Evolutionary conservation across 2,329 filamentous ascomycete genomes (phyloP).

Genomic region (Diaporthe sp.): DNA sequence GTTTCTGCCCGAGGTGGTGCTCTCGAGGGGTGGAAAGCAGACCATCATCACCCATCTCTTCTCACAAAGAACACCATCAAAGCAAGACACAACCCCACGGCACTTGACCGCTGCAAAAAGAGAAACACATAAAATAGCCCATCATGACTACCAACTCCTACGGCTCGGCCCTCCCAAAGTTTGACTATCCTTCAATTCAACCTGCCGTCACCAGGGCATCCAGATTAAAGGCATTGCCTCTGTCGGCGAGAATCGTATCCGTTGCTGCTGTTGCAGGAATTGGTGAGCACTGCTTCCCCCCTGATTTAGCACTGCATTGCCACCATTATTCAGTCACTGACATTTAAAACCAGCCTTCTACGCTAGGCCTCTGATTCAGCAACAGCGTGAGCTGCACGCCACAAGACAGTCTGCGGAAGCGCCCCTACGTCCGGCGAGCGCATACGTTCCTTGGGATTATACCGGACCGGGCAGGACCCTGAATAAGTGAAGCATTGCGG

Average conservation of each 20-base stretch:
- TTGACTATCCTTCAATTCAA: conserved; percentile 38
- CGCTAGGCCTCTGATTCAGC: conserved; percentile 29
- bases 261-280: conserved; percentile 36
- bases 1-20: conserved; percentile 27
- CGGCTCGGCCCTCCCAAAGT: conserved; percentile 39
- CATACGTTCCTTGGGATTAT: conserved; percentile 29
- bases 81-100: background rate
- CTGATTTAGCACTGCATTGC: too few species aligned
- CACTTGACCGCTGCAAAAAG: background rate
- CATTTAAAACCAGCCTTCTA: conserved; percentile 28
- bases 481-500: conserved; percentile 9
- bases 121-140: background rate
- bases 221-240: conserved; percentile 30
- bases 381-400: conserved; percentile 10
- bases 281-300: conserved; percentile 7
- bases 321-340: background rate
- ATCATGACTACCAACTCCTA: conserved; percentile 40
- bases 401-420: background rate
- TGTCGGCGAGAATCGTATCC: conserved; percentile 33
- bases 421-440: conserved; percentile 9
- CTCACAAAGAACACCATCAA: background rate
- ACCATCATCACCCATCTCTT: conserved; percentile 35
- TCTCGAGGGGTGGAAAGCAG: conserved; percentile 30
- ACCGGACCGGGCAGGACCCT: conserved; percentile 1
- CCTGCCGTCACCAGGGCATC: conserved; percentile 35